Conservation (phyloP, 495 filamentous ascomycete species). For the Penicillium parvum region DNA sequence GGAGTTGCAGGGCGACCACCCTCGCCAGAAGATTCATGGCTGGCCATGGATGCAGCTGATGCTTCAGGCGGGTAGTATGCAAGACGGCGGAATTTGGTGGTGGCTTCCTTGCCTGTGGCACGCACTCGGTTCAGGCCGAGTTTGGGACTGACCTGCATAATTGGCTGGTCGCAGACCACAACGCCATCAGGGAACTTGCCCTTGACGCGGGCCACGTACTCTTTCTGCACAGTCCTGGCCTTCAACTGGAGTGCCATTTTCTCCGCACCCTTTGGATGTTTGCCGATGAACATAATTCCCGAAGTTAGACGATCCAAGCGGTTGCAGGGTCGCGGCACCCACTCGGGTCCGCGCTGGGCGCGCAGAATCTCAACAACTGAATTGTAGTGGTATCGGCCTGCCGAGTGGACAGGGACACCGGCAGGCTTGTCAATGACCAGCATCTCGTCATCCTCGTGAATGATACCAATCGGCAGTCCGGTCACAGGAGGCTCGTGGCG, state of each 20-base stretch:
- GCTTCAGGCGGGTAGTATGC: slow-evolving; percentile 70
- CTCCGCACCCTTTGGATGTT: slow-evolving; percentile 74
- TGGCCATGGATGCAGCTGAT: slow-evolving; percentile 8
- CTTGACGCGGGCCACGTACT: slow-evolving; percentile 88
- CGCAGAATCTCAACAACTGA: slow-evolving; percentile 90
- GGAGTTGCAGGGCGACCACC: slow-evolving; percentile 31
- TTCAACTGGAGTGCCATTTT: slow-evolving; percentile 65
- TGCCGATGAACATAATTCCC: slow-evolving; percentile 96
- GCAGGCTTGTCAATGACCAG: slow-evolving; percentile 96
- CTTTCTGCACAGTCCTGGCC: slow-evolving; percentile 77
- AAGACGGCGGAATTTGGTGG: slow-evolving; percentile 83
- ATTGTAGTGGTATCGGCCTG: slow-evolving; percentile 93
- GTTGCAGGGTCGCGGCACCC: slow-evolving; percentile 80
- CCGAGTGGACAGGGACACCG: slow-evolving; percentile 89
- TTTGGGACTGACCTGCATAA: slow-evolving; percentile 91
- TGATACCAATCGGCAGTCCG: slow-evolving; percentile 68
- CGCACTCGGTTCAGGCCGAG: slow-evolving; percentile 89
- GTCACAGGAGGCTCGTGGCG: slow-evolving; percentile 93
- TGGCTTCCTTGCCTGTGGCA: slow-evolving; percentile 84
- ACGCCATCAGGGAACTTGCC: slow-evolving; percentile 81
- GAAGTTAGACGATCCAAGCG: slow-evolving; percentile 90
- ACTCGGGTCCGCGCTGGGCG: slow-evolving; percentile 64
- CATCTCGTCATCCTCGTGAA: slow-evolving; percentile 87
- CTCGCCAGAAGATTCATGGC: slow-evolving; percentile 12
- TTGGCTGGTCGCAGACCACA: slow-evolving; percentile 85